Conservation (phyloP, 1,139 yeast species). For the Casaregolazyma suthepensis region DNA sequence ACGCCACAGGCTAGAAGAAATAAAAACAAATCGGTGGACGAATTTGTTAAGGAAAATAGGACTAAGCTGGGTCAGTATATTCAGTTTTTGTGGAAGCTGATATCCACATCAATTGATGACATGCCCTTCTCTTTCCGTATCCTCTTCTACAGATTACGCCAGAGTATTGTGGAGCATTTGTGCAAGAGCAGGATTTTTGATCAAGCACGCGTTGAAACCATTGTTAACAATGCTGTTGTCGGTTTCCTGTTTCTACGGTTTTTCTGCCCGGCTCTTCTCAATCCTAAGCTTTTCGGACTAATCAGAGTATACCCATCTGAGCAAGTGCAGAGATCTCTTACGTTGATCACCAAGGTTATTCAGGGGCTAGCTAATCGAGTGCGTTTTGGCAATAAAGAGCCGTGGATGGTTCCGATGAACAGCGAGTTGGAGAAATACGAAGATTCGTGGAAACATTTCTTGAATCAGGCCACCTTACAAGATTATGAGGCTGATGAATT, state of each 20-base stretch:
- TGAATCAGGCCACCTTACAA: constrained; percentile 55
- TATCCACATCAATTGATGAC: constrained; percentile 64
- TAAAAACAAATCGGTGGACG: constrained; percentile 26
- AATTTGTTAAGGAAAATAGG: constrained; percentile 46
- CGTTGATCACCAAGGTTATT: constrained; percentile 74
- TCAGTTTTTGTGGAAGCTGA: constrained; percentile 64
- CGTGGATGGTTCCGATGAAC: constrained; percentile 69
- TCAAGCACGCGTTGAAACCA: constrained; percentile 8
- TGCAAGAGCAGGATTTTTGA: constrained; percentile 5
- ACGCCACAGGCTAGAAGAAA: constrained; percentile 23
- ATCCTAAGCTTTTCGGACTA: constrained; percentile 77
- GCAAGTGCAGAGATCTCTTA: constrained; percentile 65
- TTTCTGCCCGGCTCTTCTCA: constrained; percentile 85
- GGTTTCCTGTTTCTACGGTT: constrained; percentile 82
- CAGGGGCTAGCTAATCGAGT: constrained; percentile 76
- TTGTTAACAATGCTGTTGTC: constrained; percentile 52
- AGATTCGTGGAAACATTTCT: constrained; percentile 56
- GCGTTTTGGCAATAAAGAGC: constrained; percentile 73
- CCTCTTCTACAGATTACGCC: constrained; percentile 29
- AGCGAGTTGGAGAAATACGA: constrained; percentile 54
- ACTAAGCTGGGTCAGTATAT: constrained; percentile 49
- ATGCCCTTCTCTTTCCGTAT: constrained; percentile 64
- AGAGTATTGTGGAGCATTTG: constrained; percentile 17
- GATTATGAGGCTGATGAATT: constrained; percentile 35
- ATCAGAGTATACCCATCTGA: constrained; percentile 68